Base-by-base conservation (phyloP, 257 asterid genomes). In the Datura wrightii region DNA sequence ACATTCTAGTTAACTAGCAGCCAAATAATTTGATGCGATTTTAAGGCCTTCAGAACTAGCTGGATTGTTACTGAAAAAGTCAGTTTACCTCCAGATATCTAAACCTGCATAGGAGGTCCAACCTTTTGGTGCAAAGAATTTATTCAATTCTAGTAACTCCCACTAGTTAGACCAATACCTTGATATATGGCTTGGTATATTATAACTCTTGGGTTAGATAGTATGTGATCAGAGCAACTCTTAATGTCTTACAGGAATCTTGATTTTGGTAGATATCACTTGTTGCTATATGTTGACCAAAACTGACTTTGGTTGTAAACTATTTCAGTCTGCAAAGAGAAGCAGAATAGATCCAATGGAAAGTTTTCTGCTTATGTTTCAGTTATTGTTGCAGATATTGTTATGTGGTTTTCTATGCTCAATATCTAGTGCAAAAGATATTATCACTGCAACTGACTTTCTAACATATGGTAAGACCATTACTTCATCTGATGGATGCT, bases 381-480 rank as follows among this genome's bases (percentile, higher is more conserved):
- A 60, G 15, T 60, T 60, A 6, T 56, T 56, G 24, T n/a, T 71
- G 56, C 79, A 44, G 56, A 10, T 71, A 71, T 42, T 71, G 34
- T 42, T 71, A 18, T 71, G 53, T 71, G 79, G 79, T 44, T 71
- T 71, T 42, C 39, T 71, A 44, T 44, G 79, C 79, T 44, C n/a
- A 42, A 48, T n/a, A n/a, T n/a, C 10, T 18, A 44, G 37, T 71
- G 56, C 56, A 71, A 71, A 42, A 10, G 18, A 42, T 44, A 44
- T 6, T 19, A 10, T 71, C 39, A 71, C 80, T 71, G 80, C 80
- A 71, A 71, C 37, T 44, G 80, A 71, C 56, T 71, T 71, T 19
- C 41, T 46, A 46, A 72, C 58, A 46, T 10, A 90, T 83, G 90
- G 90, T 1, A 79, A 83, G 41, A 85, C 89, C 8, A 56, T 89